Evolutionary conservation across 2,329 filamentous ascomycete genomes (phyloP), one percentile per base, ranked within the genome.

Genomic region (Aspergillus carbonarius): DNA sequence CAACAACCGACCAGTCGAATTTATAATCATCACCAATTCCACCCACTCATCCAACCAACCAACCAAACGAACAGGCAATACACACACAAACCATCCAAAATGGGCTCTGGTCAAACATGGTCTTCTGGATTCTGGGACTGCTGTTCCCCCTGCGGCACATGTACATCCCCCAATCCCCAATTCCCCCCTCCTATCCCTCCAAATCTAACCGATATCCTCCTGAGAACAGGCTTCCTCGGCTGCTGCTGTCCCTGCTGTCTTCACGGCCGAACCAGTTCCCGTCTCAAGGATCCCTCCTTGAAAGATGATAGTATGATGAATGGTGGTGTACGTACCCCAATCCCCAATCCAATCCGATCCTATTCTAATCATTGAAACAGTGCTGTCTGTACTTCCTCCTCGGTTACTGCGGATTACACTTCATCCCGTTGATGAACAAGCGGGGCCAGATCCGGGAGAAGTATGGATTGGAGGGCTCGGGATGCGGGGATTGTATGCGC

Each of bases 401-500:
- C 32, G 58, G 63, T 44, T 68, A 68, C 48, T 67, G 68, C 49
- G 72, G 72, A 5, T 64, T 74, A 15, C 62, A 65, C 30, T 71
- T 72, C 63, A 76, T 81, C 56, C 72, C 81, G 64, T 74, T 80
- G 62, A 81, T 82, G 76, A 72, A 83, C 61, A 83, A 85, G 71
- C 82, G 85, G 50, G 68, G 68, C 57, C 79, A 84, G 65, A 81
- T 86, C 63, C 81, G 84, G 50, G 74, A 82, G 55, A 77, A 74
- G 40, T 85, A 82, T 72, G 77, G 76, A 63, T 85, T 87, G 66
- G 70, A 81, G 47, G 83, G 84, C 35, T 76, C 73, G 49, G 76
- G 75, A 37, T 70, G 69, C 58, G 71, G 71, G 34, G 84, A 87
- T 68, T 87, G 78, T 72, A 81, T 80, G 64, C 69, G 74, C n/a